Evolutionary conservation across 2,329 filamentous ascomycete species (phyloP), one percentile per base, ranked within the genome.

Genomic region (Ilyonectria robusta): DNA sequence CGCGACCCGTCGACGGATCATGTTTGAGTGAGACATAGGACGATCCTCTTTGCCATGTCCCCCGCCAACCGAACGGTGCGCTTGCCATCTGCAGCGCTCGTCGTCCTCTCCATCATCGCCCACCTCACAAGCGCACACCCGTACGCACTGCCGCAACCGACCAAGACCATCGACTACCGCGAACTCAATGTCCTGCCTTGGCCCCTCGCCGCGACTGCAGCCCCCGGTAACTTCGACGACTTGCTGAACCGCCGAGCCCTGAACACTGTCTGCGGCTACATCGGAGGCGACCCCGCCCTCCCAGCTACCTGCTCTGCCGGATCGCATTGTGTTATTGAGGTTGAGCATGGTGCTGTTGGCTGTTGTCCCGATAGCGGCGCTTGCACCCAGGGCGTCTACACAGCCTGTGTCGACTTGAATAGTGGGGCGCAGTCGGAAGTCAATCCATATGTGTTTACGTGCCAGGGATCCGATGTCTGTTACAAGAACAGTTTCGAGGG

Each of bases 181-280:
- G 79, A 82, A 56, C 72, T 85, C 61, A 77, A 83, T 63, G 82
- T 84, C 7, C 67, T 79, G 40, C 76, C 80, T 40, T 85, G 81
- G 76, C 83, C 84, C 19, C 65, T 70, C 47, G 59, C 84, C 1
- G 86, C 86, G 11, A 79, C 81, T 3, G 76, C 81, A 17, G 84
- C 84, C 55, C 78, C 67, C 13, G 68, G 69, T 26, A 62, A 46
- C 47, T 74, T 46, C 40, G 53, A 57, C 53, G 76, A 74, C 46
- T 78, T 80, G 44, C 78, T 84, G 6, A 73, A 76, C 26, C 82
- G 81, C 51, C 82, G 84, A 44, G 81, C 85, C 66, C 74, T 80
- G 59, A 88, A 88, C 77, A 89, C 87, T 17, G 75, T 90, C 62
- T 90, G 88, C 71, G 88, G 88, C 47, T 90, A 84, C 77, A 82